Base-by-base conservation (phyloP, 2,329 filamentous ascomycete species). In the Claviceps sp. region DNA sequence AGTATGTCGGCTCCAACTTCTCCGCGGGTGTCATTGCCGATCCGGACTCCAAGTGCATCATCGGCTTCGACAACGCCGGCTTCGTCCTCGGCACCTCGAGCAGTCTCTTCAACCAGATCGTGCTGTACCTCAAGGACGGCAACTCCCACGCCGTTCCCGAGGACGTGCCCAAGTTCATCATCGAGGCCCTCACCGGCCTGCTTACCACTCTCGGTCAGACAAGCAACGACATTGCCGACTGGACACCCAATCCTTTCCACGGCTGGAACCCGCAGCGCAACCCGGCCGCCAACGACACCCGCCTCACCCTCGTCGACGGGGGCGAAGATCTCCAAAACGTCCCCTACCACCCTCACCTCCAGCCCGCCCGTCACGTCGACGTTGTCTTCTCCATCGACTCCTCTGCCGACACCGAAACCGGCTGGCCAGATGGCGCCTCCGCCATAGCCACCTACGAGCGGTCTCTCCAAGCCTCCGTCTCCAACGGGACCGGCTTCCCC, bases 71-170 rank as follows among this genome's bases (percentile, higher is more conserved):
- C 65, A 89, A 87, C 59, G 79, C 80, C 6, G 86, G 86, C 1
- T 94, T 81, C 60, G 73, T 93, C 37, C 87, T 91, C 80, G 87
- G 87, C 54, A 93, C 88, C 0, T 89, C 84, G 11, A 88, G 84
- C 16, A 83, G 84, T 8, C 73, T 94, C 4, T 94, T 94, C 73
- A 94, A 94, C 69, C 72, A 63, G 73, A 74, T 60, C 60, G 73
- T 82, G 52, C 74, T 94, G 76, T 74, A 94, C 81, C 40, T 93
- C 81, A 26, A 72, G 61, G 63, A 71, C 53, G 70, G 59, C 43
- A 70, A 63, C 19, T 62, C 56, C 59, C 73, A 56, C 19, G 81
- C 77, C 61, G 60, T 66, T 3, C 76, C 75, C 4, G 80, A 82
- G 56, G 62, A 60, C 71, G 58, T 76, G 50, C 65, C 68, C 30